Percentiles rank a stretch among this genome's conserved stretches.
phyloP scores from a whole-genome alignment of 345 rosid genomes.

The Hibiscus mutabilis region DNA sequence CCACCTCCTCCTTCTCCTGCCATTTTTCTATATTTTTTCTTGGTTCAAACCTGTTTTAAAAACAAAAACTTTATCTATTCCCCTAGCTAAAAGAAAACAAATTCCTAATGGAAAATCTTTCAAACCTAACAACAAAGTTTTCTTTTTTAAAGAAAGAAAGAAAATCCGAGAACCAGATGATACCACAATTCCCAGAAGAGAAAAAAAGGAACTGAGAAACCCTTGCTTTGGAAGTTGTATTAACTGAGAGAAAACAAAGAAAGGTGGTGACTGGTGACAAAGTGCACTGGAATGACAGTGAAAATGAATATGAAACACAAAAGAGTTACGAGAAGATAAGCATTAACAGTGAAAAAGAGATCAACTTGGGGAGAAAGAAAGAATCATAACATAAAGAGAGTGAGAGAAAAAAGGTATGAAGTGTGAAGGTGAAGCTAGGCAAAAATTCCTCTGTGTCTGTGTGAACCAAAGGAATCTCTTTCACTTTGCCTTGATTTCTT shows the following conservation, averaged over 20 bases:
- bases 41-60: background rate
- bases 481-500: constrained; percentile 9
- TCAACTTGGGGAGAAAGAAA: background rate
- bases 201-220: background rate
- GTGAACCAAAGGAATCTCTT: constrained; percentile 38
- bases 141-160: background rate
- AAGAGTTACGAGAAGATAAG: constrained; percentile 18
- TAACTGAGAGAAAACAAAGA: constrained; percentile 2
- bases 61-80: background rate
- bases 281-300: constrained; percentile 4
- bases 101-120: constrained; percentile 17
- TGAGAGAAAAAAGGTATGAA: constrained; percentile 3
- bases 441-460: too few species aligned
- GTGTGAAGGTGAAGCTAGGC: constrained; percentile 16
- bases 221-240: background rate
- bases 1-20: constrained; percentile 33
- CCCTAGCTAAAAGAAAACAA: constrained; percentile 10
- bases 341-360: constrained; percentile 15
- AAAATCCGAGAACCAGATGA: constrained; percentile 6
- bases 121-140: constrained; percentile 11
- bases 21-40: constrained; percentile 24
- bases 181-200: constrained; percentile 12
- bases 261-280: background rate
- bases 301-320: background rate
- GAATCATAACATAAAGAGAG: constrained; percentile 11